Evolutionary conservation across 768 basidiomycete genomes (phyloP), one percentile per base, ranked within the genome.

Genomic region (Amanita pallidorosea): DNA sequence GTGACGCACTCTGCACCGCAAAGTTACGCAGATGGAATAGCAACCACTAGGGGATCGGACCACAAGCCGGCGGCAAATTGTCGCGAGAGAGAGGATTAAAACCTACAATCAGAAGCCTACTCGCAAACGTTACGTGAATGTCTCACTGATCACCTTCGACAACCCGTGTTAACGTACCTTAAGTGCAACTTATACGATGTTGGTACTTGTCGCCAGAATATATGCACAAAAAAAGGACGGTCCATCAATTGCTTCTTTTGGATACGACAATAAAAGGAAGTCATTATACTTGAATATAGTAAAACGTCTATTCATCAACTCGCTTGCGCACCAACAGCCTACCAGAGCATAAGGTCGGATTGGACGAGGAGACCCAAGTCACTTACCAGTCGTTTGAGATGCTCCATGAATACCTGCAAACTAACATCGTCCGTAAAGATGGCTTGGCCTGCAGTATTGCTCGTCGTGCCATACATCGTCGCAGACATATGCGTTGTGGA

Each of bases 401-500:
- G 89, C 61, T 96, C 94, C 93, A 93, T 94, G 73, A 96, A 95
- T 51, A 94, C 88, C 66, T 94, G 90, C 68, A 97, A 77, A 64
- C 91, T 96, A 55, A 98, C 95, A 66, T 99, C 95, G 63, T 98
- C 96, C 50, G 96, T 99, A 66, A 97, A 96, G 66, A 99, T 97
- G 13, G 92, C 89, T 66, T 92, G 88, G 4, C 94, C 94, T 2
- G 78, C 70, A 7, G 75, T 75, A 8, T 79, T 78, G 17, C 77
- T 76, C 12, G 80, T 74, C 7, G 78, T 74, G n/a, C 91, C 90
- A 65, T 94, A 94, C 81, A 94, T 90, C 53, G 80, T 80, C 55
- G 79, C 79, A 20, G 88, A 87, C 86, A 96, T 91, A 65, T 99
- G 95, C 36, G 95, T 98, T 53, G 95, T 98, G 51, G 91, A 95